Conservation (phyloP, 2,329 filamentous ascomycete genomes). For the Pseudogymnoascus sp. region DNA sequence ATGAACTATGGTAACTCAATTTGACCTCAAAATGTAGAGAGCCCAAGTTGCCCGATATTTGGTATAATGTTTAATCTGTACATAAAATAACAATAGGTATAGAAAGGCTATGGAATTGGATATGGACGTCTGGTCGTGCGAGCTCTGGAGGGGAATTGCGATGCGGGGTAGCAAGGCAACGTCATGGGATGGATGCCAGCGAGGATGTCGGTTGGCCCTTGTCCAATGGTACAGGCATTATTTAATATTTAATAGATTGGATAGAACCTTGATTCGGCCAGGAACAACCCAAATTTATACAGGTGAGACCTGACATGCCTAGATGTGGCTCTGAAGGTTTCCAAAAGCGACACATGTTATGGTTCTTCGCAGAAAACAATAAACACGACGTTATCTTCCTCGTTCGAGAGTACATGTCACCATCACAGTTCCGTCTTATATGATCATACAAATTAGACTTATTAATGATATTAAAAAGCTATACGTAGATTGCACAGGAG, state of each 20-base stretch:
- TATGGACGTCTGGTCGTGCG: not conserved
- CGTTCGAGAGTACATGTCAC: not conserved
- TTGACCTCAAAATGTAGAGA: not conserved
- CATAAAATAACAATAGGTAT: not conserved
- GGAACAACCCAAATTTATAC: not conserved
- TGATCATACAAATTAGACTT: not conserved
- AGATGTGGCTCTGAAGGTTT: not conserved
- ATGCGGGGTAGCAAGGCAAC: not conserved
- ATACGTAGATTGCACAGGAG: not conserved
- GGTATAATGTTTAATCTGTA: not conserved
- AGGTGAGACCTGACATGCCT: not conserved
- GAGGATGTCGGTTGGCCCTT: not conserved
- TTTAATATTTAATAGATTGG: not conserved
- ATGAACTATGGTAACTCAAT: not conserved
- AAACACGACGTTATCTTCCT: not conserved
- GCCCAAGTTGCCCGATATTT: not conserved
- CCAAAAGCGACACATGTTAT: not conserved
- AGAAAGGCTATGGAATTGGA: not conserved
- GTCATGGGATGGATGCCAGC: not conserved
- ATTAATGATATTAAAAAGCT: not conserved
- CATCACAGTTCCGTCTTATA: not conserved
- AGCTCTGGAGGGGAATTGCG: not conserved
- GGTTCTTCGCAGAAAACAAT: not conserved
- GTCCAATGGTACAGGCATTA: not conserved
- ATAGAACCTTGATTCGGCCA: not conserved